Conservation (phyloP, 495 filamentous ascomycete species). For the Beverwykella pulmonaria region DNA sequence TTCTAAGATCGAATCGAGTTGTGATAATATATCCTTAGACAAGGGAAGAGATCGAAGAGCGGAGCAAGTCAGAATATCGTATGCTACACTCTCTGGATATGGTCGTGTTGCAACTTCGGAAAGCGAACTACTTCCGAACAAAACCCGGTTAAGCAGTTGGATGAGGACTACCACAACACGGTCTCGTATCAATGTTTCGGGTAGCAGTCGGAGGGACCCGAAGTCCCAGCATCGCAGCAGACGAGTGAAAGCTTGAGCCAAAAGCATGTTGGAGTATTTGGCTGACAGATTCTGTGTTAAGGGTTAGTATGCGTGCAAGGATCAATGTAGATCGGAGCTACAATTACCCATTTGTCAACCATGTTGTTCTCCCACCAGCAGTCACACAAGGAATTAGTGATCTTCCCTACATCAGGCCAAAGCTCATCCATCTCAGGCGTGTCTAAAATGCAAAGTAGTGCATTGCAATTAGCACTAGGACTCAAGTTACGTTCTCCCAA, state of each 20-base stretch:
- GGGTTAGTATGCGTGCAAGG: background rate
- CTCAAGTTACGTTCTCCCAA: conserved; percentile 5
- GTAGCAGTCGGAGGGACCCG: background rate
- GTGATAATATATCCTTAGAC: background rate
- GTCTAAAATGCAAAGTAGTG: conserved; percentile 2
- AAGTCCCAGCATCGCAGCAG: background rate
- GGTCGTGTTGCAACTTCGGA: too few species aligned
- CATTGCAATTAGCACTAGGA: conserved; percentile 23
- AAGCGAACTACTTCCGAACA: background rate
- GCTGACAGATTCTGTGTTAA: conserved; percentile 4
- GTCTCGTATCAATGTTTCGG: background rate
- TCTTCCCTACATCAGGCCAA: background rate
- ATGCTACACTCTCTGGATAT: background rate
- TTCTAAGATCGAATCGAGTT: background rate
- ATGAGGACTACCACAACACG: background rate
- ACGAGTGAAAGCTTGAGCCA: conserved; percentile 1
- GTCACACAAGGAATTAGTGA: background rate
- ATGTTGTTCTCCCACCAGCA: background rate
- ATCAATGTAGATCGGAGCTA: background rate
- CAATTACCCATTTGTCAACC: conserved; percentile 26
- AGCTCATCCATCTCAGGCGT: background rate
- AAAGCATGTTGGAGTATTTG: conserved; percentile 13
- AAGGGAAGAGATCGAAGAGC: background rate
- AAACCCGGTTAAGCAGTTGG: background rate
- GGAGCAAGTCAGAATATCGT: background rate